phyloP scores from a whole-genome alignment of 208 protist species.

The Angomonas deanei region DNA sequence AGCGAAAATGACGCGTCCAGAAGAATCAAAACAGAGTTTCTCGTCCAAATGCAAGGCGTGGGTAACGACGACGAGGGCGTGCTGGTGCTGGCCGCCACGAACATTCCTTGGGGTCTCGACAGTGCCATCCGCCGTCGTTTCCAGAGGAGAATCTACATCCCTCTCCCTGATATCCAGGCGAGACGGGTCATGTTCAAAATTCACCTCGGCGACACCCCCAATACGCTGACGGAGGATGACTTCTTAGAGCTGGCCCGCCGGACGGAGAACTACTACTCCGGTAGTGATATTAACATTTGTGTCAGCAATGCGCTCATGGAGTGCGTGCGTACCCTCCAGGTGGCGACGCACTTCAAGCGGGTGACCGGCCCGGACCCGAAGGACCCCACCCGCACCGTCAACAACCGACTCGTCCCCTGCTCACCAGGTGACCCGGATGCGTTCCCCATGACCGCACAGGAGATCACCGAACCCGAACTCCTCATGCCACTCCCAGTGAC shows the following conservation, averaged over 20 bases:
- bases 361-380: conserved; percentile 71
- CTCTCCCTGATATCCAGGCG: conserved; percentile 84
- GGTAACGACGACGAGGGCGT: conserved; percentile 83
- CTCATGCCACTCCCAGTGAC: conserved; percentile 89
- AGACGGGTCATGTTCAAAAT: conserved; percentile 94
- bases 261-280: conserved; percentile 91
- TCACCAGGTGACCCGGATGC: conserved; percentile 91
- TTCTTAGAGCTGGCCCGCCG: conserved; percentile 85
- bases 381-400: conserved; percentile 62
- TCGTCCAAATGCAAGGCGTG: conserved; percentile 96
- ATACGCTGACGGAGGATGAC: conserved; percentile 83
- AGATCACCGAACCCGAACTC: conserved; percentile 88
- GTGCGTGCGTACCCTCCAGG: conserved; percentile 94
- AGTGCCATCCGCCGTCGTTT: conserved; percentile 88
- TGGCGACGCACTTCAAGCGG: conserved; percentile 97
- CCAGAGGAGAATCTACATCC: conserved; percentile 92
- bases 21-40: conserved; percentile 99
- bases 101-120: conserved; percentile 90
- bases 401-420: conserved; percentile 90
- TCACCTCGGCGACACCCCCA: conserved; percentile 92
- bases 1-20: conserved; percentile 90
- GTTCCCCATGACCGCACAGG: conserved; percentile 89
- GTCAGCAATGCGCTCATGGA: conserved; percentile 98
- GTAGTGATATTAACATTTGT: conserved; percentile 96
- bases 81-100: conserved; percentile 90